Evolutionary conservation across 2,329 filamentous ascomycete species (phyloP), one percentile per base, ranked within the genome.

Genomic region (Periconia sp.): DNA sequence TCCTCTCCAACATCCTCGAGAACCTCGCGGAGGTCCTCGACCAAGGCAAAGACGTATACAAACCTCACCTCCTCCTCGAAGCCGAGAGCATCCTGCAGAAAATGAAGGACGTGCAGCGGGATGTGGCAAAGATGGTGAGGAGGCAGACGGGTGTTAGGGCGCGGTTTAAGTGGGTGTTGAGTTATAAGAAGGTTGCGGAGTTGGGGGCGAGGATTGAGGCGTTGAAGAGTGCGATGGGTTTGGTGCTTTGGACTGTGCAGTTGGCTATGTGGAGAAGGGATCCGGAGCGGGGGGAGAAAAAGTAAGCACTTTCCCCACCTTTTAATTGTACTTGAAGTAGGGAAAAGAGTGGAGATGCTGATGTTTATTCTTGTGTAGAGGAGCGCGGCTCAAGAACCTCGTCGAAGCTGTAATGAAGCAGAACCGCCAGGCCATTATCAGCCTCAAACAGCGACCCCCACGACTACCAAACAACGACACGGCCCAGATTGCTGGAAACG

Each of bases 161-260:
- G 6, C 19, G 45, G 33, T 15, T 48, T 10, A 31, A 27, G 13
- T 53, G 50, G 50, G 37, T 37, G 15, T 47, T 53, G 35, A 47
- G 30, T n/a, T 48, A 17, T 40, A 45, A 17, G 20, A 53, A 48
- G 37, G 45, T 48, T 11, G 27, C 15, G 10, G 50, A 48, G 35
- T 33, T 53, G 19, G 15, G 47, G 23, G n/a, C 30, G 8, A 33
- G 40, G 37, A 43, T 53, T 19, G 50, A 53, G 31, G 44, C 50
- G 19, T 40, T 47, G 20, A 47, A 53, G 41, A 47, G 44, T 17
- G 35, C 45, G 7, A 17, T 53, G 20, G 47, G 30, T 10, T 37
- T 48, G 13, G 27, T 53, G 14, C 40, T 53, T 41, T 47, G 18
- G 20, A 53, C 45, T 2, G 49, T 51, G 23, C 49, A 51, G 42